Conservation (phyloP, 306 rosid species). For the Castanea crenata region DNA sequence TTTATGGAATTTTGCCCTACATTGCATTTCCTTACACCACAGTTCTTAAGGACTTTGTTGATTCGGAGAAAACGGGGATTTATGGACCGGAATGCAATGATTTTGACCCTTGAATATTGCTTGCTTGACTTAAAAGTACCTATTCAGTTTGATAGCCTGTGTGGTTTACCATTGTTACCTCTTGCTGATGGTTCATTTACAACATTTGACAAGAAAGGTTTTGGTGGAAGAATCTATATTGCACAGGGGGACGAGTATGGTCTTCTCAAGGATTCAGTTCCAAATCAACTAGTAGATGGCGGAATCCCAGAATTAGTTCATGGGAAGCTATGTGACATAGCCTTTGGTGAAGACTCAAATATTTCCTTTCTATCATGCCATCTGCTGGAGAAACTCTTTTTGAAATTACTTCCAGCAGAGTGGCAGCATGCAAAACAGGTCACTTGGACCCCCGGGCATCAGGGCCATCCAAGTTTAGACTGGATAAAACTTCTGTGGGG, state of each 20-base stretch:
- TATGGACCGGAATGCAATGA: slow-evolving; percentile 73
- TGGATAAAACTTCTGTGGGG: slow-evolving; percentile 91
- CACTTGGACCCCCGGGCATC: slow-evolving; percentile 76
- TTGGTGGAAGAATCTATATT: slow-evolving; percentile 84
- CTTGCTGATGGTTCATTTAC: slow-evolving; percentile 86
- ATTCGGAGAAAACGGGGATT: slow-evolving; percentile 86
- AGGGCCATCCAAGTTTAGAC: slow-evolving; percentile 89
- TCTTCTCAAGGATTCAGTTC: slow-evolving; percentile 85
- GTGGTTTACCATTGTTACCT: slow-evolving; percentile 83
- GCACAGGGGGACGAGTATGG: slow-evolving; percentile 83
- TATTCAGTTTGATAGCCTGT: slow-evolving; percentile 56
- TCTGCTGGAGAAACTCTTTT: slow-evolving; percentile 84
- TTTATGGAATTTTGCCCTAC: slow-evolving; percentile 82
- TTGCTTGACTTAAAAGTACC: slow-evolving; percentile 75
- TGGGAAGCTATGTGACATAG: slow-evolving; percentile 69
- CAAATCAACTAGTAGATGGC: slow-evolving; percentile 66
- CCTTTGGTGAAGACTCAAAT: slow-evolving; percentile 63
- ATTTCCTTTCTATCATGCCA: slow-evolving; percentile 78
- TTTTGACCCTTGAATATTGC: slow-evolving; percentile 90
- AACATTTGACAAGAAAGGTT: slow-evolving; percentile 65
- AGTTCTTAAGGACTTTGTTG: slow-evolving; percentile 71
- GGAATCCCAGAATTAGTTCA: slow-evolving; percentile 69
- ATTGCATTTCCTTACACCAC: slow-evolving; percentile 83
- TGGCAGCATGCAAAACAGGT: slow-evolving; percentile 87
- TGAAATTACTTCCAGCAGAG: slow-evolving; percentile 81